These are phyloP conservation scores for Venturia asperata DNA, from an alignment of 2,329 filamentous ascomycete genomes.

Conservation along the genomic window DNA sequence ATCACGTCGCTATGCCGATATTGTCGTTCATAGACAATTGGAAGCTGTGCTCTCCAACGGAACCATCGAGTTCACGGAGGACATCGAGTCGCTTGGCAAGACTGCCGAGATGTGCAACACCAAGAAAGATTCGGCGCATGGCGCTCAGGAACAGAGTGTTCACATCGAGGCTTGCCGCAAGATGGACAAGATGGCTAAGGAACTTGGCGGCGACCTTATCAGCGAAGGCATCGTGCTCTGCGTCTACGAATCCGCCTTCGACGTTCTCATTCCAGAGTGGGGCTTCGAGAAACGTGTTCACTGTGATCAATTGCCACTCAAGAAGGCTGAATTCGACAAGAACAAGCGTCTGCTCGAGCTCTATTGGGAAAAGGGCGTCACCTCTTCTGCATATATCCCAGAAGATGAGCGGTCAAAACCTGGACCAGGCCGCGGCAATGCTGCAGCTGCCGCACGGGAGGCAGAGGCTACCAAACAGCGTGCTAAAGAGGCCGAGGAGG, in stretches of 20 bases:
- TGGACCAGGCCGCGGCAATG: slow-evolving; percentile 62
- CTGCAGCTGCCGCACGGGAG: slow-evolving; percentile 67
- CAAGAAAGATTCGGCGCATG: slow-evolving; percentile 97
- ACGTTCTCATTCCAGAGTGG: slow-evolving; percentile 95
- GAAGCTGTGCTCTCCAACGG: slow-evolving; percentile 78
- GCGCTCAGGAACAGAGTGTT: slow-evolving; percentile 95
- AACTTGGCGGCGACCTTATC: slow-evolving; percentile 83
- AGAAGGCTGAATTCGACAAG: slow-evolving; percentile 99
- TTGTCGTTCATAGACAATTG: slow-evolving; percentile 91
- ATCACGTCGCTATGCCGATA: slow-evolving; percentile 87
- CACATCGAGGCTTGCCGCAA: slow-evolving; percentile 95
- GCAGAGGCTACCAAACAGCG: slow-evolving; percentile 75
- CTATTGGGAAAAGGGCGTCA: slow-evolving; percentile 99
- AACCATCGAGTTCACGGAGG: slow-evolving; percentile 77
- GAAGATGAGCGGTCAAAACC: slow-evolving; percentile 94
- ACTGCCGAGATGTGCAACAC: slow-evolving; percentile 94
- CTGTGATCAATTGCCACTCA: slow-evolving; percentile 92
- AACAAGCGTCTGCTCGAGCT: slow-evolving; percentile 89
- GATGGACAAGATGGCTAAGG: slow-evolving; percentile 87
- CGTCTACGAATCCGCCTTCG: slow-evolving; percentile 97
- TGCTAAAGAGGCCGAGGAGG: slow-evolving; percentile 82
- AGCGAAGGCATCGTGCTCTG: slow-evolving; percentile 93
- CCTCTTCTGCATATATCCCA: slow-evolving; percentile 89
- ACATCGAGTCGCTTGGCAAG: slow-evolving; percentile 81
- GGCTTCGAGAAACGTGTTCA: slow-evolving; percentile 99